Percentiles rank a stretch among this genome's conserved stretches.
phyloP scores from a whole-genome alignment of 2,329 filamentous ascomycete genomes.

The Pestalotiopsis sp. region DNA sequence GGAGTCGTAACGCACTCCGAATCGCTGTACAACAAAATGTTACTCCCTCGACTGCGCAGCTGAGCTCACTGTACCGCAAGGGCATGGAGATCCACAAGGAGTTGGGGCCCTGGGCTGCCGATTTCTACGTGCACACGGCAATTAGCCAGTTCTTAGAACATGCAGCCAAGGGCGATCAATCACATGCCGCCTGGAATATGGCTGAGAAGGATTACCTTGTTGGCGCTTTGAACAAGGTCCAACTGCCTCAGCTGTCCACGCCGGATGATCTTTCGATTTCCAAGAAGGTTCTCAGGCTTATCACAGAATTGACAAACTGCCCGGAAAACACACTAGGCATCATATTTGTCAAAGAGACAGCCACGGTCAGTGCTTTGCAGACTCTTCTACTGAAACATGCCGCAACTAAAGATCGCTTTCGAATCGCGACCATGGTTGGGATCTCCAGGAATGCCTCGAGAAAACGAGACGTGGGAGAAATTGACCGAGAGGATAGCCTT shows the following conservation, averaged over 20 bases:
- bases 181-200: constrained; percentile 43
- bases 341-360: constrained; percentile 67
- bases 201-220: constrained; percentile 60
- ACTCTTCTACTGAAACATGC: constrained; percentile 59
- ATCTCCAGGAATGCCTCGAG: constrained; percentile 40
- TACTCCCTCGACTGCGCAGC: constrained; percentile 56
- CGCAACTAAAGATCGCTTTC: constrained; percentile 44
- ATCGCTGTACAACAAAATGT: constrained; percentile 43
- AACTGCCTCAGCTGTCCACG: constrained; percentile 17
- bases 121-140: constrained; percentile 62
- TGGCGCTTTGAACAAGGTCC: constrained; percentile 42
- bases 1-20: constrained; percentile 38
- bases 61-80: constrained; percentile 56
- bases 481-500: constrained; percentile 28
- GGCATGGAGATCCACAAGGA: constrained; percentile 53
- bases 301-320: constrained; percentile 49
- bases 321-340: constrained; percentile 56
- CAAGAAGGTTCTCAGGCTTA: constrained; percentile 57
- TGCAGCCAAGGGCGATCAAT: constrained; percentile 23
- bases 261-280: constrained; percentile 42
- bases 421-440: constrained; percentile 58
- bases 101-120: constrained; percentile 69
- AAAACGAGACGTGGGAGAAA: constrained; percentile 41
- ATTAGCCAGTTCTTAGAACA: constrained; percentile 35
- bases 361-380: constrained; percentile 60